Evolutionary conservation across 352 stramenopile genomes (phyloP).

Genomic region (Phytophthora niederhauseri): DNA sequence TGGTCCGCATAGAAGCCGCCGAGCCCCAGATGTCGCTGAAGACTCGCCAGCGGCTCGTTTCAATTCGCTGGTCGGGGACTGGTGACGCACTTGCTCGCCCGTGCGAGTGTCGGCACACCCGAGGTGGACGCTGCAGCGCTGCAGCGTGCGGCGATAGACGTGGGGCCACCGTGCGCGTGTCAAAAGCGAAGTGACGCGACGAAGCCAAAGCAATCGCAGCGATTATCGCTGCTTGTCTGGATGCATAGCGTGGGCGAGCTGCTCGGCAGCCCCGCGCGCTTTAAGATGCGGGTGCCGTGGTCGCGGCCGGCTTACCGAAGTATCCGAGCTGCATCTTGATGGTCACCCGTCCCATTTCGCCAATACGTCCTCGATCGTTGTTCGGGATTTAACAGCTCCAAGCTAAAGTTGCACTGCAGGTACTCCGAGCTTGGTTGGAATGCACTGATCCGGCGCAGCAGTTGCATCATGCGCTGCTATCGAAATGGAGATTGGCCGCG

Average conservation of each 20-base stretch:
- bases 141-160: slow-evolving; percentile 8
- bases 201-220: background rate
- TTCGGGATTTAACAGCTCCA: too few relatives aligned
- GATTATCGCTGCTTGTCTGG: background rate
- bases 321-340: background rate
- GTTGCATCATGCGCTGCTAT: too few relatives aligned
- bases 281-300: background rate
- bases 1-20: slow-evolving; percentile 15
- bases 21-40: slow-evolving; percentile 2
- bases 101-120: background rate
- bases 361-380: too few relatives aligned
- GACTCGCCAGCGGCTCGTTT: slow-evolving; percentile 4
- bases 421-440: background rate
- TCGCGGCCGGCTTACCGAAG: background rate
- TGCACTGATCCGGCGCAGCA: too few relatives aligned
- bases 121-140: slow-evolving; percentile 1
- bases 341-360: background rate
- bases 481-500: background rate
- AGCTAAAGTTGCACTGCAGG: too few relatives aligned
- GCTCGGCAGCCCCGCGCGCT: background rate
- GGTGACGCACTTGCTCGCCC: slow-evolving; percentile 7
- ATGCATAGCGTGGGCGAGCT: background rate
- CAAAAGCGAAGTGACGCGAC: slow-evolving; percentile 18
- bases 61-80: slow-evolving; percentile 13
- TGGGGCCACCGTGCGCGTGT: slow-evolving; percentile 11